Evolutionary conservation across 305 asterid genomes (phyloP), one percentile per base, ranked within the genome.

Genomic region (Ilex paraguariensis): DNA sequence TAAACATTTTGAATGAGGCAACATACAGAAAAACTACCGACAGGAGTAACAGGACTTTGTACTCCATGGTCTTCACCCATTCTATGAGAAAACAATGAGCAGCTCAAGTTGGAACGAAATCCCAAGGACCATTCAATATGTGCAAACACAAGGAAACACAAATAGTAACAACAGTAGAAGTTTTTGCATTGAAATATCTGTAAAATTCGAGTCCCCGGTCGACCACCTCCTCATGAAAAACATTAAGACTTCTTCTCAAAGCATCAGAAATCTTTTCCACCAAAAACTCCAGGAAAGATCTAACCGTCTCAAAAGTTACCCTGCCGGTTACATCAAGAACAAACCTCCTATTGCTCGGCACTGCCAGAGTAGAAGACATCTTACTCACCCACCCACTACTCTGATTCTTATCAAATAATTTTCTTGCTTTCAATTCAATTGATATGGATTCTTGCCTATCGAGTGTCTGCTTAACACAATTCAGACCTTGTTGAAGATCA

Each of bases 81-180:
- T 10, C 2, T 46, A 46, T 46, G 52, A 46, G 52, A 46, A 46
- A 1, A 10, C 56, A 16, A 2, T 5, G 10, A 52, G 10, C 56
- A 36, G 9, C 31, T 76, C 63, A 82, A 70, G 58, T 28, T 17
- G 78, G 79, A 6, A 79, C 81, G 72, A 91, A 74, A 68, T 82
- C 68, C 97, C 97, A 87, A 63, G 97, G 95, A 69, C 95, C 78
- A 60, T 85, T 78, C 58, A 91, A 36, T 51, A 87, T 67, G 66
- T 87, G 82, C 77, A 91, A 68, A 66, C 95, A 87, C 71, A 88
- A 49, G 15, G 90, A 67, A 21, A 88, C 72, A 56, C 95, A 88
- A 12, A 82, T 42, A 13, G 89, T 76, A 21, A 79, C 57, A 49
- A 81, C 82, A 7, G 80, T 72, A 31, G 91, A 82, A 9, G 95